Conservation (phyloP, 2,329 filamentous ascomycete genomes). For the Penicillium janthinellum region DNA sequence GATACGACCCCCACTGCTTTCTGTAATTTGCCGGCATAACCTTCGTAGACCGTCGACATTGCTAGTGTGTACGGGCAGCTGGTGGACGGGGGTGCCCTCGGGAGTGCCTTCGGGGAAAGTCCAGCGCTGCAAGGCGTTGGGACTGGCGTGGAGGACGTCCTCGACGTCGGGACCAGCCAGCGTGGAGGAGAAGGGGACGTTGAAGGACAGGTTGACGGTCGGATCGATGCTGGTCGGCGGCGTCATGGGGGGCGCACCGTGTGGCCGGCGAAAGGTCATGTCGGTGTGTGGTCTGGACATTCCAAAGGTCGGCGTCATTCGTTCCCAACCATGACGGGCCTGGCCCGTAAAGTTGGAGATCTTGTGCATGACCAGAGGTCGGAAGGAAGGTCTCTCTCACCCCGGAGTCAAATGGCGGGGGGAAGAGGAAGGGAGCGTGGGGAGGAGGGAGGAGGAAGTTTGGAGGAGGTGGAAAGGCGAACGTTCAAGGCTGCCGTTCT, state of each 20-base stretch:
- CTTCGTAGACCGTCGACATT: constrained; percentile 79
- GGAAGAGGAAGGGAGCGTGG: constrained; percentile 24
- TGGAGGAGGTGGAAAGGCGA: constrained; percentile 17
- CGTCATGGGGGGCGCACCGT: constrained; percentile 54
- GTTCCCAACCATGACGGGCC: constrained; percentile 68
- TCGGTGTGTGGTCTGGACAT: constrained; percentile 63
- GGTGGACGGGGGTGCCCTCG: constrained; percentile 80
- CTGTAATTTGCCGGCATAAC: constrained; percentile 80
- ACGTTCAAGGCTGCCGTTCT: constrained; percentile 28
- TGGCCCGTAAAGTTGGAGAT: constrained; percentile 68
- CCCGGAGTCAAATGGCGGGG: constrained; percentile 39
- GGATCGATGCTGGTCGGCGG: constrained; percentile 72
- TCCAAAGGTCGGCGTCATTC: constrained; percentile 67
- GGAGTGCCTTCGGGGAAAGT: constrained; percentile 85
- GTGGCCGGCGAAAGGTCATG: constrained; percentile 59
- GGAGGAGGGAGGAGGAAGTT: constrained; percentile 12
- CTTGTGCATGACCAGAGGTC: constrained; percentile 59
- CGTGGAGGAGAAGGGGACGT: constrained; percentile 92
- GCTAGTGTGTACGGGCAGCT: constrained; percentile 86
- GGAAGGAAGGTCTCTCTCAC: constrained; percentile 33
- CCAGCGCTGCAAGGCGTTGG: constrained; percentile 86
- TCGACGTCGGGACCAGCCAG: constrained; percentile 90
- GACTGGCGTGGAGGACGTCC: constrained; percentile 90
- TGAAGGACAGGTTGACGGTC: constrained; percentile 91
- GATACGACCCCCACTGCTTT: constrained; percentile 67